These are phyloP conservation scores for Eucalyptus urophylla DNA, from an alignment of 345 rosid species.

Conservation along the genomic window DNA sequence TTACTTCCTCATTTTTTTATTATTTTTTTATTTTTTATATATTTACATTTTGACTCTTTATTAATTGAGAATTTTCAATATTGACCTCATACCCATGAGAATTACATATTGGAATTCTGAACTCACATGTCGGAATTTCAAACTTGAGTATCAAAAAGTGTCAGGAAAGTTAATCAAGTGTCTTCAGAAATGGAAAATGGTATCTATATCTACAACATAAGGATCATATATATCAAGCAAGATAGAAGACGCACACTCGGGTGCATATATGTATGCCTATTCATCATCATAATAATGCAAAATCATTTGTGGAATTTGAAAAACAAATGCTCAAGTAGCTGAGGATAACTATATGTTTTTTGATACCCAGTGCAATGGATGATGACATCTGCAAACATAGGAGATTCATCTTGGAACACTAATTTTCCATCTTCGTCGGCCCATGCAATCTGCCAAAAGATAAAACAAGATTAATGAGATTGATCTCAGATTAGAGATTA, in stretches of 20 bases:
- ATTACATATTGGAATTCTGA: too few species aligned
- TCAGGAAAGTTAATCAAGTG: not conserved
- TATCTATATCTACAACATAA: not conserved
- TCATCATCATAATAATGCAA: too few species aligned
- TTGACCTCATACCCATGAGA: fast-evolving
- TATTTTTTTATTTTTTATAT: too few species aligned
- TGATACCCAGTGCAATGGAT: not conserved
- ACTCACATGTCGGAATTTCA: fast-evolving
- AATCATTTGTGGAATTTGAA: too few species aligned
- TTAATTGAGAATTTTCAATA: too few species aligned
- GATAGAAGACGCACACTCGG: too few species aligned
- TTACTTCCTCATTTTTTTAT: too few species aligned
- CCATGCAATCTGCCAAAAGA: not conserved
- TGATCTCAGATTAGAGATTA: not conserved
- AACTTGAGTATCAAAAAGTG: too few species aligned
- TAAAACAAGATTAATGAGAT: not conserved
- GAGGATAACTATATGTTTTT: not conserved
- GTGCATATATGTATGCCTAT: too few species aligned
- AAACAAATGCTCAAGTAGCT: not conserved
- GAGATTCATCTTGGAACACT: not conserved
- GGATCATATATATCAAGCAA: too few species aligned
- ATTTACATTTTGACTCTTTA: too few species aligned
- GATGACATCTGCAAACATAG: not conserved
- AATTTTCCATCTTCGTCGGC: not conserved
- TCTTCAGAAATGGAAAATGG: not conserved